phyloP scores from a whole-genome alignment of 495 filamentous ascomycete genomes.

The Opeltia flavorubescens region DNA sequence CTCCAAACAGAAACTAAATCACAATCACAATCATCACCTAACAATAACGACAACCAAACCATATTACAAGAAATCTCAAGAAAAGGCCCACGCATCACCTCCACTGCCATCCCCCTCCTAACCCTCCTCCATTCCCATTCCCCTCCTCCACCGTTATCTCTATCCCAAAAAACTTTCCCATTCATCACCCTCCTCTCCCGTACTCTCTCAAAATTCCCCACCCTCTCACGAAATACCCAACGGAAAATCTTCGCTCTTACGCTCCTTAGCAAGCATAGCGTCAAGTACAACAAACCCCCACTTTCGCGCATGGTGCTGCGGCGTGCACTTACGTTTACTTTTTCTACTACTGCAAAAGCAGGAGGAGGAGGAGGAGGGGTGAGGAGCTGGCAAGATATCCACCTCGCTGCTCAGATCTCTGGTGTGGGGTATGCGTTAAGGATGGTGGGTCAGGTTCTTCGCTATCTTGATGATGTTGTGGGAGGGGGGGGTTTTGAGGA shows the following conservation, averaged over 20 bases:
- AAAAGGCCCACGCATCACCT: background rate
- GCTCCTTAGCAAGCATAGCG: constrained; percentile 2
- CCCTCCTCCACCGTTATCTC: background rate
- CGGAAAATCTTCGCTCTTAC: constrained; percentile 3
- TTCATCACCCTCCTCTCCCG: too few relatives aligned
- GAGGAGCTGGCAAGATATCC: constrained; percentile 43
- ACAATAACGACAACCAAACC: too few relatives aligned
- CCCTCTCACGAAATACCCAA: background rate
- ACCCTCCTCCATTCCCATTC: background rate
- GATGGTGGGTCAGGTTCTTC: constrained; percentile 43
- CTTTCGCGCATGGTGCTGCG: background rate
- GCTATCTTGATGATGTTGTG: too few relatives aligned
- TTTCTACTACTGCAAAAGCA: too few relatives aligned
- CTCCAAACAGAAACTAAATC: too few relatives aligned
- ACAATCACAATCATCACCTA: background rate
- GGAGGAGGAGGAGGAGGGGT: constrained; percentile 18
- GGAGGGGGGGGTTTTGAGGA: too few relatives aligned
- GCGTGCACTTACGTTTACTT: background rate
- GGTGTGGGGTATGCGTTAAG: constrained; percentile 52
- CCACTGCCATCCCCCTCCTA: background rate
- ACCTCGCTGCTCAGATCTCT: constrained; percentile 49
- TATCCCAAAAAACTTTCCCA: background rate
- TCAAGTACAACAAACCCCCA: constrained; percentile 1
- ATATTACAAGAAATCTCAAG: background rate
- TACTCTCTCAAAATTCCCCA: constrained; percentile 1